Base-by-base conservation (phyloP, 164 flowering plant genomes). In the Houttuynia cordata region DNA sequence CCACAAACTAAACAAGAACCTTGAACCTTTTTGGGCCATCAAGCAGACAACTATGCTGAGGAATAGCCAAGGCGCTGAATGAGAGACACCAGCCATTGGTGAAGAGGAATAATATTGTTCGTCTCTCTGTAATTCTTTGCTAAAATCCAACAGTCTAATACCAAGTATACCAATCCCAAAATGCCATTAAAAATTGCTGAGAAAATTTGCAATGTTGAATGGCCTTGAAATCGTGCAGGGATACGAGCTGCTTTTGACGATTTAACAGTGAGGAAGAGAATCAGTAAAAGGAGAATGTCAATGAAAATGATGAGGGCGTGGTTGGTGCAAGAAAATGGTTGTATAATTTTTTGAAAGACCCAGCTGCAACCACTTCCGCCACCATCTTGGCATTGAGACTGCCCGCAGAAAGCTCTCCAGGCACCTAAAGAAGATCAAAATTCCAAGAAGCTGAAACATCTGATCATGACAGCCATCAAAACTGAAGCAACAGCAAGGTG, bases 31-130 rank as follows among this genome's bases (percentile, higher is more conserved):
- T 0, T 50, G 52, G 61, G 74, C 68, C 49, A 56, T 56, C 10
- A 76, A 66, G 59, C 77, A 67, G 24, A 77, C 61, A 2, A 63
- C 71, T 9, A 73, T 15, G 58, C 74, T 37, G 15, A 80, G 37
- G 10, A 79, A 39, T 53, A 78, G 25, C 84, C 83, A 82, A 23
- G 64, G 10, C 89, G 87, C 5, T 81, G 89, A 60, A 79, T 61
- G 10, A 79, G 55, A 24, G 58, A 4, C 25, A 68, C 73, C 19
- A 77, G 37, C 88, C 92, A 86, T 53, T 34, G 51, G 54, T 82
- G 72, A 10, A 77, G 54, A 24, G 87, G 89, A 15, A 66, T 51
- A 65, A 70, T 22, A 8, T 53, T 8, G 65, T 60, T 10, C 60
- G 30, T 17, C 30, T 53, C 23, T 15, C 56, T 18, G 62, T 62